phyloP scores from a whole-genome alignment of 148 eudicot genomes.

The Vaccinium vitisidaea region DNA sequence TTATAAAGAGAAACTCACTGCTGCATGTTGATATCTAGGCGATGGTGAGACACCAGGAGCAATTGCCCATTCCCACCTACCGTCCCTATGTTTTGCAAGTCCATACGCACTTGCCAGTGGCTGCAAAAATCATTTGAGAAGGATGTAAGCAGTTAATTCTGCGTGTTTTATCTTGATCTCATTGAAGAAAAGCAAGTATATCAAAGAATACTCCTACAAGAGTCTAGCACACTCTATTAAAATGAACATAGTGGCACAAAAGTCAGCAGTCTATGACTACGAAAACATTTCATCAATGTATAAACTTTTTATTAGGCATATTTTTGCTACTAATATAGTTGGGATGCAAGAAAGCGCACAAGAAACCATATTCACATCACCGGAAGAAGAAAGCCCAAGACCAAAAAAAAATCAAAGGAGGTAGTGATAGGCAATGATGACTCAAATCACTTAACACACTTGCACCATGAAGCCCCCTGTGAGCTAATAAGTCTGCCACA shows the following conservation, averaged over 20 bases:
- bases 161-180: neutral
- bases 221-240: neutral
- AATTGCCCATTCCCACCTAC: constrained; percentile 99
- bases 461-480: neutral
- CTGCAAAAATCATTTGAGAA: constrained; percentile 36
- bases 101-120: constrained; percentile 96
- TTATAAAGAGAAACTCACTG: constrained; percentile 49
- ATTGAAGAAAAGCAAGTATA: neutral
- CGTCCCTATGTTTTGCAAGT: constrained; percentile 97
- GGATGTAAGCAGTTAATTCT: neutral
- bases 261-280: neutral
- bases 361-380: neutral
- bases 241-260: neutral
- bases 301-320: neutral
- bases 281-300: neutral
- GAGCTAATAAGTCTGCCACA: neutral
- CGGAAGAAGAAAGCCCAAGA: neutral
- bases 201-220: neutral
- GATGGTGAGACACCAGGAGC: constrained; percentile 99
- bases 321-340: neutral
- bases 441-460: neutral
- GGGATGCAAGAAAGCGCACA: neutral
- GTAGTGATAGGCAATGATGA: neutral
- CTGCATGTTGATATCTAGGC: constrained; percentile 98
- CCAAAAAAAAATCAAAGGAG: neutral